Evolutionary conservation across 83 land plant genomes (phyloP).

Genomic region (Picea mariana): DNA sequence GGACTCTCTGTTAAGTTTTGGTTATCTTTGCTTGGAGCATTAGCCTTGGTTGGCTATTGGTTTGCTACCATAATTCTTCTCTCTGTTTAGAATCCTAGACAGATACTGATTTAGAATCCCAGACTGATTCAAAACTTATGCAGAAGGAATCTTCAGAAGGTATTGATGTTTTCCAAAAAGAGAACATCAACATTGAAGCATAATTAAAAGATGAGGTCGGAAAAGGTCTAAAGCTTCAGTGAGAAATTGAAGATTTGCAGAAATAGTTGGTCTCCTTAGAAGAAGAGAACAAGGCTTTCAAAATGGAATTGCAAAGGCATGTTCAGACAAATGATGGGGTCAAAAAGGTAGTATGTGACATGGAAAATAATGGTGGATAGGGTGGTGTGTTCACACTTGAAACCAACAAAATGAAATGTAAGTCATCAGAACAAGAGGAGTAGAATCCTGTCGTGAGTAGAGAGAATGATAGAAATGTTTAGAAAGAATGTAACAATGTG

Average conservation of each 20-base stretch:
- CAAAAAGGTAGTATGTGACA: neutral
- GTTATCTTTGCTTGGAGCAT: too few species aligned
- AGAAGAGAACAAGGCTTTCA: neutral
- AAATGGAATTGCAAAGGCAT: neutral
- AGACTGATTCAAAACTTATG: neutral
- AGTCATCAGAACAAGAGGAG: neutral
- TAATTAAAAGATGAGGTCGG: neutral
- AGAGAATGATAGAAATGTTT: neutral
- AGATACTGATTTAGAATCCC: neutral
- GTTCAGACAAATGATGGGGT: neutral
- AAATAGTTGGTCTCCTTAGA: neutral
- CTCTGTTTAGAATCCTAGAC: neutral
- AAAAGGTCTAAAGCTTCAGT: neutral
- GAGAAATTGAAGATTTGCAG: neutral
- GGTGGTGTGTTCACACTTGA: neutral
- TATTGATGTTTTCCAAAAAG: neutral
- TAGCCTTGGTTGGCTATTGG: too few species aligned
- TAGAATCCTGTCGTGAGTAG: neutral
- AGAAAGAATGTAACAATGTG: constrained; percentile 6
- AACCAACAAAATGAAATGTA: neutral
- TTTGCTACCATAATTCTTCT: too few species aligned
- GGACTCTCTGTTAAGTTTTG: too few species aligned
- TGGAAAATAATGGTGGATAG: neutral
- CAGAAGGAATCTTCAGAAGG: neutral
- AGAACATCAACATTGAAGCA: neutral